Evolutionary conservation across 768 basidiomycete genomes (phyloP).

Genomic region (Boletus speciosus): DNA sequence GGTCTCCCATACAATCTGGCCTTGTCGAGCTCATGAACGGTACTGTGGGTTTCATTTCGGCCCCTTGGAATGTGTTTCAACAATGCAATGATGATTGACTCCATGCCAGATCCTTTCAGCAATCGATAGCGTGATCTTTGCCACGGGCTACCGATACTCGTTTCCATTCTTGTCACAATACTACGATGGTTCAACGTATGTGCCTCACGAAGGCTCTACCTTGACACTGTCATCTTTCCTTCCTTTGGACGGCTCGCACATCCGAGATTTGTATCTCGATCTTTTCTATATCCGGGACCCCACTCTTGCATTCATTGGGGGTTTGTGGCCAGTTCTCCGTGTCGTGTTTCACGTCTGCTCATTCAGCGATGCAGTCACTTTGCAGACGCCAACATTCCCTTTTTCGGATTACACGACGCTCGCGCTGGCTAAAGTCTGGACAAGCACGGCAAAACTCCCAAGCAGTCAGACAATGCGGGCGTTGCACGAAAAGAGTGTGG

Average conservation of each 20-base stretch:
- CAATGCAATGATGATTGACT: too few species aligned
- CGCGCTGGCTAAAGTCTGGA: slow-evolving; percentile 16
- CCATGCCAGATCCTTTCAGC: slow-evolving; percentile 5
- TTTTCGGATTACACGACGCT: background rate
- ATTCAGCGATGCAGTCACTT: background rate
- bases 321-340: background rate
- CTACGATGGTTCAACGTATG: slow-evolving; percentile 8
- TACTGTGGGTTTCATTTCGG: background rate
- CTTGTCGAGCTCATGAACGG: slow-evolving; percentile 14
- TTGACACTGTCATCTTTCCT: slow-evolving; percentile 6
- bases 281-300: slow-evolving; percentile 12
- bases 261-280: slow-evolving; percentile 16
- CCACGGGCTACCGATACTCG: slow-evolving; percentile 13
- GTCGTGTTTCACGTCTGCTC: background rate
- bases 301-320: slow-evolving; percentile 10
- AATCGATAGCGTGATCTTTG: slow-evolving; percentile 11
- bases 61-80: background rate
- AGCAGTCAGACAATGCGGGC: background rate
- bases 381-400: background rate
- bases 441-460: slow-evolving; percentile 12
- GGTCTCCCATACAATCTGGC: slow-evolving; percentile 12
- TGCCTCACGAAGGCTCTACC: background rate
- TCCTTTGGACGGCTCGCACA: slow-evolving; percentile 2
- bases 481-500: background rate
- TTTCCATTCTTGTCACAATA: slow-evolving; percentile 17